Base-by-base conservation (phyloP, 768 basidiomycete genomes). In the Termitomyces sp. region DNA sequence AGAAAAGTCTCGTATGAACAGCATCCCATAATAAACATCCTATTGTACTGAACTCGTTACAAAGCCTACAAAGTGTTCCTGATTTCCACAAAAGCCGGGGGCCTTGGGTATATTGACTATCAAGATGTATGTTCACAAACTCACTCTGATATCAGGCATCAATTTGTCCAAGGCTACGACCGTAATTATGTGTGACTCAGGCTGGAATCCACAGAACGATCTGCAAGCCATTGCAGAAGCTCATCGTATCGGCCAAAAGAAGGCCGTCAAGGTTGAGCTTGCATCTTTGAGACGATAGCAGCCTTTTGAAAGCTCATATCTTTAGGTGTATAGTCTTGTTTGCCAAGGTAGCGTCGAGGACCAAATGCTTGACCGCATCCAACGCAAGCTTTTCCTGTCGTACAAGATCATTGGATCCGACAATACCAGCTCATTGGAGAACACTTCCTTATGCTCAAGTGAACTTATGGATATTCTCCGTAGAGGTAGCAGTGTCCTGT, bases 161-260 rank as follows among this genome's bases (percentile, higher is more conserved):
- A 94, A 94, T 68, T 79, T 94, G 54, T 91, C 92, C 58, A 92
- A 83, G 61, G 92, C 92, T 5, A 83, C 89, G 50, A 87, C 85
- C 3, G 89, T 91, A 64, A 86, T 92, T 68, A 88, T 93, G 80
- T 89, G 87, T 65, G 91, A 93, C 70, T 82, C 79, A 0, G 84
- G 84, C 50, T 86, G 85, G 84, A 86, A 86, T 69, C 85, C 85
- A 17, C 83, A 92, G 71, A 92, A 91, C 69, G 92, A 94, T 70
- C 74, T 93, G 6, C 91, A 93, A 73, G 92, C 92, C 0, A 91
- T 93, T 71, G 92, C 92, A 25, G 81, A 92, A 45, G 92, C 92
- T 0, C 92, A 93, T 71, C 83, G 92, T 10, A 89, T 91, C 57
- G 89, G 89, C 6, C 89, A 91, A 70, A 89, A 82, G 56, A 89